phyloP scores from a whole-genome alignment of 805 yeast genomes.

The Tetrapisispora taiwanensis region DNA sequence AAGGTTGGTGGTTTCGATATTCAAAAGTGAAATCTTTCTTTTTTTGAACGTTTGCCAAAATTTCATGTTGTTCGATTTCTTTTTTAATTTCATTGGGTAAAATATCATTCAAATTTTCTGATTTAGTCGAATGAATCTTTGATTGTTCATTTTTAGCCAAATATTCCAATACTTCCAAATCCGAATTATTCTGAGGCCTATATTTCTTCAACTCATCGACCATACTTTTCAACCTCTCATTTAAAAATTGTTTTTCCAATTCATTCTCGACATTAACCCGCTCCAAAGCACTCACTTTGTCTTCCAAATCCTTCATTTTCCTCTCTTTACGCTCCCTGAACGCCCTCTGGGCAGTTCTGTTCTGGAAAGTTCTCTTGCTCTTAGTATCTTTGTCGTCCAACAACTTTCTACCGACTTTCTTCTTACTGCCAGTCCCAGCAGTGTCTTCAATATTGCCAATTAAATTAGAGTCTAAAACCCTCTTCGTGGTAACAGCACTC shows the following conservation, averaged over 20 bases:
- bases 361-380: slow-evolving; percentile 86
- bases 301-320: slow-evolving; percentile 77
- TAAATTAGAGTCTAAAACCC: neutral
- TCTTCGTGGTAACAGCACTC: slow-evolving; percentile 1
- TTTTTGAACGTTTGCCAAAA: slow-evolving; percentile 9
- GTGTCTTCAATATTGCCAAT: neutral
- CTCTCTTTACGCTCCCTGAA: slow-evolving; percentile 87
- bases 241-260: slow-evolving; percentile 64
- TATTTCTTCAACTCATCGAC: slow-evolving; percentile 60
- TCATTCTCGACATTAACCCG: slow-evolving; percentile 55
- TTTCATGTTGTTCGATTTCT: slow-evolving; percentile 5
- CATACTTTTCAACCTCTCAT: slow-evolving; percentile 66
- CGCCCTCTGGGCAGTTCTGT: slow-evolving; percentile 95
- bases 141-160: slow-evolving; percentile 12
- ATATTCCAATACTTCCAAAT: slow-evolving; percentile 21
- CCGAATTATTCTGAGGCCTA: slow-evolving; percentile 32
- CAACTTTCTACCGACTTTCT: slow-evolving; percentile 3
- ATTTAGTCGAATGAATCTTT: neutral
- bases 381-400: slow-evolving; percentile 59
- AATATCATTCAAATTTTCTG: neutral
- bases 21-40: slow-evolving; percentile 37
- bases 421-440: neutral
- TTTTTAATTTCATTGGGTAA: neutral
- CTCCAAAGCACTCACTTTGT: slow-evolving; percentile 65
- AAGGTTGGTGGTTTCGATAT: too few relatives aligned